Conservation (phyloP, 257 asterid species). For the Galeopsis tetrahit region DNA sequence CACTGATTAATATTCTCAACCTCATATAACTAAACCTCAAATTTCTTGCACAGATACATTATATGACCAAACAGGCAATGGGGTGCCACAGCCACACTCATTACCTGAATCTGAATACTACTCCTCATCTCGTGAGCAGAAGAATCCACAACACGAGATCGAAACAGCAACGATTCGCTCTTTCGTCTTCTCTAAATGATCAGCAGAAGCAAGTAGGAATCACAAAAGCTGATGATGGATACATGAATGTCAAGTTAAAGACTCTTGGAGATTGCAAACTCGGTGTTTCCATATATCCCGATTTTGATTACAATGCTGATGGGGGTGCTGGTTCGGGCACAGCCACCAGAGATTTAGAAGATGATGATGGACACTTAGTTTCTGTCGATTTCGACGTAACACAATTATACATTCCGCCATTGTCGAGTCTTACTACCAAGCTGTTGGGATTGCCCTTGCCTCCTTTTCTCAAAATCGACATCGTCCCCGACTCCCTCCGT, state of each 20-base stretch:
- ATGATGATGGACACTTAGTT: conserved; percentile 31
- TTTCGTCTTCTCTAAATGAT: not conserved
- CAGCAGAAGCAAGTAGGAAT: conserved; percentile 6
- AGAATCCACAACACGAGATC: not conserved
- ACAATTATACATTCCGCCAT: conserved; percentile 67
- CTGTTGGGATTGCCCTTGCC: conserved; percentile 88
- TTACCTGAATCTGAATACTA: not conserved
- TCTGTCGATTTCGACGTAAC: conserved; percentile 57
- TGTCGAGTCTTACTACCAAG: conserved; percentile 75
- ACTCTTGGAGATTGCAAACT: conserved; percentile 73
- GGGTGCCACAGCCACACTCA: conserved; percentile 15
- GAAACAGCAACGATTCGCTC: not conserved
- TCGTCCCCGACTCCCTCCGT: conserved; percentile 59
- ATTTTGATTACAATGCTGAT: conserved; percentile 72
- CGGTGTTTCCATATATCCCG: conserved; percentile 82
- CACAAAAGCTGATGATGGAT: conserved; percentile 34
- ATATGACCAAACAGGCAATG: not conserved
- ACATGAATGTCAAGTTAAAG: conserved; percentile 55
- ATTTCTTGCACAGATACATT: not conserved
- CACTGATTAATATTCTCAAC: not conserved
- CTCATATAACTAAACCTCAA: not conserved
- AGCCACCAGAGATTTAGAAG: conserved; percentile 32
- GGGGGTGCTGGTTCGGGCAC: conserved; percentile 79
- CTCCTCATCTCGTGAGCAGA: not conserved
- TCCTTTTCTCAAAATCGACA: conserved; percentile 70